phyloP scores from a whole-genome alignment of 2,329 filamentous ascomycete species.

The Cladophialophora bantiana region DNA sequence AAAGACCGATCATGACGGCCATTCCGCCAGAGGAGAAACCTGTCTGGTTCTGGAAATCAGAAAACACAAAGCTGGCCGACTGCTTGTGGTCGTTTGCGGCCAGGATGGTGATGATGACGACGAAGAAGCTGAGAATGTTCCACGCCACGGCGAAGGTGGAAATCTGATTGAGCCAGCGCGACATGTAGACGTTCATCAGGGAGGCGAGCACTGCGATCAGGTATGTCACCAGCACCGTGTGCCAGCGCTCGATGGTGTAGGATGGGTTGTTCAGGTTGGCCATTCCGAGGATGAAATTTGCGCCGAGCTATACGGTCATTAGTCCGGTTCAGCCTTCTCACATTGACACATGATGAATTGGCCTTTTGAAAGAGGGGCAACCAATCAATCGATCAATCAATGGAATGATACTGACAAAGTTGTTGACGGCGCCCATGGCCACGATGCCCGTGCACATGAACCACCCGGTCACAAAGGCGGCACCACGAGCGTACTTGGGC shows the following conservation, averaged over 20 bases:
- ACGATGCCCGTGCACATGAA: conserved; percentile 57
- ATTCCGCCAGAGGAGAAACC: conserved; percentile 60
- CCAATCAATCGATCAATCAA: conserved; percentile 10
- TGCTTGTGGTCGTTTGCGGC: conserved; percentile 63
- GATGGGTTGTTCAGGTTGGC: conserved; percentile 60
- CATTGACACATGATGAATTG: neutral
- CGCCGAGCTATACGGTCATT: conserved; percentile 47
- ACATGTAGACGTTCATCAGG: conserved; percentile 58
- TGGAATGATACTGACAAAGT: conserved; percentile 38
- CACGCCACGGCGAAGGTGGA: conserved; percentile 51
- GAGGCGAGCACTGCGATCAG: conserved; percentile 55
- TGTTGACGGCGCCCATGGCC: conserved; percentile 39
- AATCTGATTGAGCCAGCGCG: conserved; percentile 60
- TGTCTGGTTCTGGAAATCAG: conserved; percentile 57
- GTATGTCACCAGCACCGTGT: conserved; percentile 62
- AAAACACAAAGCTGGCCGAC: conserved; percentile 63
- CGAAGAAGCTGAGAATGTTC: conserved; percentile 62
- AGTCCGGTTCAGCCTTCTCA: neutral
- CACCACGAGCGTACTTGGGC: conserved; percentile 51
- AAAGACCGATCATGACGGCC: conserved; percentile 60
- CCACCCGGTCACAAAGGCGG: conserved; percentile 58
- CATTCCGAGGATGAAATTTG: conserved; percentile 64
- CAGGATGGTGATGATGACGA: conserved; percentile 60
- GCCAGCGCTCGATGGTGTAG: conserved; percentile 63
- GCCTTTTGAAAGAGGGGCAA: neutral